Evolutionary conservation across 2,329 filamentous ascomycete species (phyloP), one percentile per base, ranked within the genome.

Genomic region (Massarina eburnea): DNA sequence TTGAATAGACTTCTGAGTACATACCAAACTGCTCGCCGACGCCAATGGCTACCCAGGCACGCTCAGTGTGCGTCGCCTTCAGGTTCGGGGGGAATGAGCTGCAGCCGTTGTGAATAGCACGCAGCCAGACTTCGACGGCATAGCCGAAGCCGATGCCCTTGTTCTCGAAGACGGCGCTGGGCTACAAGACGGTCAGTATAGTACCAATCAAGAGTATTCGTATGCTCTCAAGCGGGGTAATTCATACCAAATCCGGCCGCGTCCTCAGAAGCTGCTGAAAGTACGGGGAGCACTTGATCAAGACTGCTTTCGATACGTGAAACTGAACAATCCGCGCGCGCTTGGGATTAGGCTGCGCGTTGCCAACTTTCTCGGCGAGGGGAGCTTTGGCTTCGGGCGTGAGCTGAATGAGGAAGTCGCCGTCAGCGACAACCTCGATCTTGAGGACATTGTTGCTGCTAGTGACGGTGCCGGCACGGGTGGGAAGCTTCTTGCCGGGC

Each of bases 41-140:
- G 9, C 43, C 49, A 22, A 55, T 50, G 5, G 46, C 46, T 15
- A 46, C 46, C 52, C 52, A 55, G n/a, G 48, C 49, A 15, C 43
- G 41, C 44, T 52, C 44, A 10, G 37, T 45, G 32, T 48, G 49
- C 20, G 39, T 46, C 8, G 47, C 49, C 33, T 46, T 47, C 21
- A 52, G 49, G 12, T 41, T 48, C 3, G 42, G 10, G 7, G 49
- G 52, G 21, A 55, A 41, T n/a, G 22, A 43, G 7, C 40, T 40
- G 15, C 26, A 33, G 18, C 46, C 44, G 20, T 48, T 39, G 38
- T 55, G 52, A 8, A 41, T 27, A 24, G 46, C 46, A 19, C 49
- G 49, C 12, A 55, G 46, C 52, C 52, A 55, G 8, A 55, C 37
- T 37, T 55, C 52, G 35, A 55, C 35, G n/a, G 44, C 48, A 32